Evolutionary conservation across 176 grass and related monocot species (phyloP), one percentile per base, ranked within the genome.

Genomic region (Pontederia crassipes): DNA sequence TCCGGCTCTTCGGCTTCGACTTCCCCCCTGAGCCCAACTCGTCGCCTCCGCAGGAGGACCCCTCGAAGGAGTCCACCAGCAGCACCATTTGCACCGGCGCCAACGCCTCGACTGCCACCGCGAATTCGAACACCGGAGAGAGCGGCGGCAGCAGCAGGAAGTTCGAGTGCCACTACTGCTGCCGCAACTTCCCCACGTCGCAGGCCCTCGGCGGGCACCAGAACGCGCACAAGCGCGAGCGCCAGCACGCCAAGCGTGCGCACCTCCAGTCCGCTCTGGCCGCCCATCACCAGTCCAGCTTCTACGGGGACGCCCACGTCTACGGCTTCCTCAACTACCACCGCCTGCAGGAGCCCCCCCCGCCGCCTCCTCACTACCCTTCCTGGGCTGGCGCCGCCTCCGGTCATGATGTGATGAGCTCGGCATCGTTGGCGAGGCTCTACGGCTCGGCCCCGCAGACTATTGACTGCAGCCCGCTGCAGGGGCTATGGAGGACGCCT

Each of bases 141-240:
- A 51, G 66, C 8, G 27, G 72, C 4, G 28, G 29, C 0, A 54
- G 51, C 3, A 12, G 26, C 28, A 68, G 82, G 46, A 87, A 75
- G 71, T 95, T 95, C 55, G 80, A 89, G 76, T 95, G 90, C 72
- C 90, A 95, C 49, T 95, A 87, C 80, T 95, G 90, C 83, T 81
- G 80, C 80, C 83, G 86, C 15, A 79, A 86, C 57, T 95, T 95
- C 72, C 83, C 86, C 16, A 95, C 85, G 20, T 89, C 89, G 16
- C 80, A 82, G 32, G 80, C 80, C 20, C 68, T 82, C 59, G 80
- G 80, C 57, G 80, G 80, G 6, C 80, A 82, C 49, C 80, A 82
- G 35, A 82, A 82, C 49, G 80, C 80, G 46, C 80, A 82, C 74
- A 82, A 82, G 16, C 68, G 76, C 13, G 77, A 81, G 82, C 73